Evolutionary conservation across 768 basidiomycete species (phyloP).

Genomic region (Xerocomellus chrysenteron): DNA sequence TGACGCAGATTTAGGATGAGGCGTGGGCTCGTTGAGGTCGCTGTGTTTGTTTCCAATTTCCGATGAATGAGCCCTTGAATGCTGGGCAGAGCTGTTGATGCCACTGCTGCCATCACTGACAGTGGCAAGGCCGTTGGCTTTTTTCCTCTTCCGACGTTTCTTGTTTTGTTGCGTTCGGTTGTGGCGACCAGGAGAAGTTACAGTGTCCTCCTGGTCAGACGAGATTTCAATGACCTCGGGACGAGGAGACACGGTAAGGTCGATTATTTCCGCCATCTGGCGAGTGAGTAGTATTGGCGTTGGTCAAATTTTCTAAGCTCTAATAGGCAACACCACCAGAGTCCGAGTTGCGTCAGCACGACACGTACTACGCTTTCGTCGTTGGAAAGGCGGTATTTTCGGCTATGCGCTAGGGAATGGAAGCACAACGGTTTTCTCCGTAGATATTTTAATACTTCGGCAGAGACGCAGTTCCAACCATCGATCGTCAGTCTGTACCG

Average conservation of each 20-base stretch:
- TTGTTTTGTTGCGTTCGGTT: slow-evolving; percentile 16
- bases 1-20: slow-evolving; percentile 41
- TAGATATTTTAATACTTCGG: no score
- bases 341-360: background rate
- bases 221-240: slow-evolving; percentile 31
- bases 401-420: no score
- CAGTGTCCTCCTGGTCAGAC: slow-evolving; percentile 22
- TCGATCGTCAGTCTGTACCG: no score
- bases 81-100: slow-evolving; percentile 16
- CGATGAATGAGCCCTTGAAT: slow-evolving; percentile 21
- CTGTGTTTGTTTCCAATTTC: slow-evolving; percentile 6
- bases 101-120: background rate
- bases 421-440: no score
- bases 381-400: background rate
- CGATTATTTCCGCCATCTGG: slow-evolving; percentile 34
- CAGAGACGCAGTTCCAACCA: no score
- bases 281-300: background rate
- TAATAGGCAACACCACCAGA: background rate
- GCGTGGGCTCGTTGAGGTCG: slow-evolving; percentile 3
- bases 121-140: slow-evolving; percentile 19
- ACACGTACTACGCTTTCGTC: background rate
- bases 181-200: background rate
- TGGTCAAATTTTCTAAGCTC: background rate
- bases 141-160: slow-evolving; percentile 27
- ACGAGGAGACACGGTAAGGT: slow-evolving; percentile 32